A percentile compares a stretch with the other conserved stretches of the same genome.
These are phyloP conservation scores for Exophiala sp. DNA, from an alignment of 2,329 filamentous ascomycete genomes.

Conservation along the genomic window DNA sequence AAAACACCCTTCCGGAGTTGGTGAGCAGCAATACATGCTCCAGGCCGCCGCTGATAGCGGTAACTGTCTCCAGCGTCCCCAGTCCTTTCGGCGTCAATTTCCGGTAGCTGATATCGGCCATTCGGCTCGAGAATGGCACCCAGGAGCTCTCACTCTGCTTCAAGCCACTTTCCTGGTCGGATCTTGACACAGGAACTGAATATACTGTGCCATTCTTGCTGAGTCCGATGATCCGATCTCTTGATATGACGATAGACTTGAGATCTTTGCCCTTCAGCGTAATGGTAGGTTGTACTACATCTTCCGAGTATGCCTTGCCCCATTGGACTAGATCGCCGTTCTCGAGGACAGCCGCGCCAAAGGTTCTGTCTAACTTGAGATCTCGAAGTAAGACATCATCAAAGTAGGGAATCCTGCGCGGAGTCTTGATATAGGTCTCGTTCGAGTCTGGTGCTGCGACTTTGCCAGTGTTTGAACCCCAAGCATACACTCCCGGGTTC, in stretches of 20 bases:
- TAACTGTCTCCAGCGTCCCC: constrained; percentile 67
- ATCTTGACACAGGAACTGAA: constrained; percentile 72
- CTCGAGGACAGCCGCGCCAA: constrained; percentile 83
- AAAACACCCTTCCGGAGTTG: constrained; percentile 79
- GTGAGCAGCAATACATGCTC: constrained; percentile 87
- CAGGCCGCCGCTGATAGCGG: constrained; percentile 70
- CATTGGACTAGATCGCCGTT: constrained; percentile 88
- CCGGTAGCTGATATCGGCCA: constrained; percentile 66
- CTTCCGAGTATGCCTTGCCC: constrained; percentile 72
- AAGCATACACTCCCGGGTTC: constrained; percentile 85
- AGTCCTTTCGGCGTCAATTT: constrained; percentile 64
- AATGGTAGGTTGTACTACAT: constrained; percentile 59
- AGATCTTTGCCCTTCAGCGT: constrained; percentile 82
- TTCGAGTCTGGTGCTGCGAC: constrained; percentile 83
- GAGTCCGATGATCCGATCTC: constrained; percentile 78
- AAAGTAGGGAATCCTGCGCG: constrained; percentile 75
- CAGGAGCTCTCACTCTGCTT: constrained; percentile 66
- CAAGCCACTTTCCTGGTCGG: constrained; percentile 63
- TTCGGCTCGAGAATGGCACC: constrained; percentile 68
- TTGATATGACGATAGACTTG: constrained; percentile 69
- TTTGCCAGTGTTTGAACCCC: constrained; percentile 81
- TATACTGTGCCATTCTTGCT: constrained; percentile 74
- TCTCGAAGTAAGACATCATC: constrained; percentile 80
- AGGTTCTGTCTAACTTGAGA: constrained; percentile 75
- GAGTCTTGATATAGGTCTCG: constrained; percentile 74